Conservation (phyloP, 202 grass and related monocot genomes). For the Bolboschoenoplectus hybrid region DNA sequence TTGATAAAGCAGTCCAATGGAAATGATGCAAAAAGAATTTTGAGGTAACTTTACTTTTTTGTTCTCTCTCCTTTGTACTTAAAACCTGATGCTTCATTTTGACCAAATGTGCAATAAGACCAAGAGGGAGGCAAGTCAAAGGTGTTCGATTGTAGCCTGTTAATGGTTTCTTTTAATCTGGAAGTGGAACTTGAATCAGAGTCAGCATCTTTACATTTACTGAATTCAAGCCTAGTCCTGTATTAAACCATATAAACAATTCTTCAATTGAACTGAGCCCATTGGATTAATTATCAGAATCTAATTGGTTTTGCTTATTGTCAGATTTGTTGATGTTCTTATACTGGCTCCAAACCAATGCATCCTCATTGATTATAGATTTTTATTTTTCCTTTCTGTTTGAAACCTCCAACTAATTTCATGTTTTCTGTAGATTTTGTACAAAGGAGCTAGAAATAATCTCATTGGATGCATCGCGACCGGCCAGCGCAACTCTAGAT, state of each 20-base stretch:
- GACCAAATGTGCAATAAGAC: not conserved
- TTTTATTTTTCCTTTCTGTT: constrained; percentile 19
- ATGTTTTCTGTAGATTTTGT: constrained; percentile 62
- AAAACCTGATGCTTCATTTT: constrained; percentile 3
- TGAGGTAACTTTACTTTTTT: constrained; percentile 55
- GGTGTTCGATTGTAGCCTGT: not conserved
- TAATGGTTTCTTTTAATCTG: constrained; percentile 5
- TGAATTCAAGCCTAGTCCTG: not conserved
- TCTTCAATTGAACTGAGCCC: not conserved
- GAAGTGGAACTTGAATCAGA: constrained; percentile 1
- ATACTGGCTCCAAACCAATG: not conserved
- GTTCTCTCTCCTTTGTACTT: constrained; percentile 27
- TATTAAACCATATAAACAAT: constrained; percentile 11
- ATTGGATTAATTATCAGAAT: not conserved
- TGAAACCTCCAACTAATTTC: constrained; percentile 13
- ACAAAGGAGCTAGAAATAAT: constrained; percentile 66
- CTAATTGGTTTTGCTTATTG: not conserved
- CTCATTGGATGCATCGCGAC: constrained; percentile 50
- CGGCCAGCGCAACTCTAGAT: constrained; percentile 53
- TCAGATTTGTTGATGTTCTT: constrained; percentile 9
- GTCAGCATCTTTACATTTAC: not conserved
- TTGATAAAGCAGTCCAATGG: constrained; percentile 45
- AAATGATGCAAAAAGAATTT: constrained; percentile 48
- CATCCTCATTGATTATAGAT: not conserved
- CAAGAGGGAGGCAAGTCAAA: constrained; percentile 7